Evolutionary conservation across 2,329 filamentous ascomycete species (phyloP).

Genomic region (Aspergillus terreus): DNA sequence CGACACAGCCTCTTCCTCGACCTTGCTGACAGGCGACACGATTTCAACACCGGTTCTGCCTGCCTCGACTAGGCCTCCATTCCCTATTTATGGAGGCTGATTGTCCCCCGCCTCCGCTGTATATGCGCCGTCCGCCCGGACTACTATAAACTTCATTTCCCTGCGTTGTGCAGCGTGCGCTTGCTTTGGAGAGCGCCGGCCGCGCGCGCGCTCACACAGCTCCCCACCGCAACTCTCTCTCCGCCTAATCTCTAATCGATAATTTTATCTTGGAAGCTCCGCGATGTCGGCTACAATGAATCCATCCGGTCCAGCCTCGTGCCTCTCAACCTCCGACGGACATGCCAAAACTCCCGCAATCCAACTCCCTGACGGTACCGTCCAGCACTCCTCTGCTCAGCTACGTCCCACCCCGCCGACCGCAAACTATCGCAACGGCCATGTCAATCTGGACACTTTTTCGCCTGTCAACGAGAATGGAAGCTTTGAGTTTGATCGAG

Average conservation of each 20-base stretch:
- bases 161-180: background rate
- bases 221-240: background rate
- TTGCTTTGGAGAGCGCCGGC: background rate
- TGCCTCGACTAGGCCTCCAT: constrained; percentile 7
- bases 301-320: constrained; percentile 16
- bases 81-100: constrained; percentile 15
- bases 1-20: constrained; percentile 2
- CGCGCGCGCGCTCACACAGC: background rate
- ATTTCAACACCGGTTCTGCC: constrained; percentile 10
- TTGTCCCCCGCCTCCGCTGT: constrained; percentile 1
- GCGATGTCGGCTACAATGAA: constrained; percentile 17
- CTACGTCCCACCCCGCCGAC: constrained; percentile 19
- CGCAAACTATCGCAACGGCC: constrained; percentile 36
- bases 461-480: constrained; percentile 92
- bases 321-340: constrained; percentile 21
- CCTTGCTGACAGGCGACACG: background rate
- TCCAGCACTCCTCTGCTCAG: constrained; percentile 17
- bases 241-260: background rate
- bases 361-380: constrained; percentile 22
- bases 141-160: background rate
- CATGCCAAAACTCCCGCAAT: constrained; percentile 22
- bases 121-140: constrained; percentile 1
- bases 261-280: background rate
- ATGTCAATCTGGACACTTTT: constrained; percentile 61
- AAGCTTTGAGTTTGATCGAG: constrained; percentile 91